phyloP scores from a whole-genome alignment of 805 yeast species.

The Candida easanensis region DNA sequence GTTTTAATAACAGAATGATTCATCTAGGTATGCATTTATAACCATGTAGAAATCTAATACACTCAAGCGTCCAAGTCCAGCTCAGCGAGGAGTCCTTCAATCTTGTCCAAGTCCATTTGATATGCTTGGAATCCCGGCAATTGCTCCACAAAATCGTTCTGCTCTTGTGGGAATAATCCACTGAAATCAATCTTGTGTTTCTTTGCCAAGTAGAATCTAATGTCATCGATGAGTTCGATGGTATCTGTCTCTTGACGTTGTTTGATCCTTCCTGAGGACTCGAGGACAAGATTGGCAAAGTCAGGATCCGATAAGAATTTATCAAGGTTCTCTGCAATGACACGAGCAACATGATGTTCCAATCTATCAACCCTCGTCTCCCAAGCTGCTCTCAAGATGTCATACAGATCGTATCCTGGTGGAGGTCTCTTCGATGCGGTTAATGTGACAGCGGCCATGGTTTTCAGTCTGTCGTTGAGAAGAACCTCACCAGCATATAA shows the following conservation, averaged over 20 bases:
- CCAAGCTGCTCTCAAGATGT: constrained; percentile 66
- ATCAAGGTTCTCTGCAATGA: constrained; percentile 50
- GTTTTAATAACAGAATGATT: too few relatives aligned
- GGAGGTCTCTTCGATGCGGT: constrained; percentile 31
- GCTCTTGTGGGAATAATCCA: constrained; percentile 30
- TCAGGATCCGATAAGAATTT: constrained; percentile 36
- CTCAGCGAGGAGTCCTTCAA: constrained; percentile 39
- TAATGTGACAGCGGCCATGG: constrained; percentile 51
- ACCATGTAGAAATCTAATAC: neutral
- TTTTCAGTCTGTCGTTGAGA: constrained; percentile 59
- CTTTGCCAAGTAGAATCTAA: constrained; percentile 53
- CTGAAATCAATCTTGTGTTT: constrained; percentile 30
- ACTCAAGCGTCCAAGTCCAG: constrained; percentile 42
- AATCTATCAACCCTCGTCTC: constrained; percentile 58
- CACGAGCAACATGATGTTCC: constrained; percentile 59
- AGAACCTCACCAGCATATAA: constrained; percentile 55
- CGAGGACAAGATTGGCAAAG: constrained; percentile 37
- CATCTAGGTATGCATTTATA: too few relatives aligned
- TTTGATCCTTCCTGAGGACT: constrained; percentile 54
- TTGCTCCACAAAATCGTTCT: constrained; percentile 20
- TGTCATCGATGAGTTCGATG: constrained; percentile 76
- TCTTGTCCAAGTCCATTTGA: constrained; percentile 33
- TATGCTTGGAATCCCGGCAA: constrained; percentile 23
- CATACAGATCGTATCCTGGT: constrained; percentile 42
- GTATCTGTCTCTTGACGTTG: constrained; percentile 73